Evolutionary conservation across 768 basidiomycete species (phyloP), one percentile per base, ranked within the genome.

Genomic region (Naganishia vaughanmartiniae): DNA sequence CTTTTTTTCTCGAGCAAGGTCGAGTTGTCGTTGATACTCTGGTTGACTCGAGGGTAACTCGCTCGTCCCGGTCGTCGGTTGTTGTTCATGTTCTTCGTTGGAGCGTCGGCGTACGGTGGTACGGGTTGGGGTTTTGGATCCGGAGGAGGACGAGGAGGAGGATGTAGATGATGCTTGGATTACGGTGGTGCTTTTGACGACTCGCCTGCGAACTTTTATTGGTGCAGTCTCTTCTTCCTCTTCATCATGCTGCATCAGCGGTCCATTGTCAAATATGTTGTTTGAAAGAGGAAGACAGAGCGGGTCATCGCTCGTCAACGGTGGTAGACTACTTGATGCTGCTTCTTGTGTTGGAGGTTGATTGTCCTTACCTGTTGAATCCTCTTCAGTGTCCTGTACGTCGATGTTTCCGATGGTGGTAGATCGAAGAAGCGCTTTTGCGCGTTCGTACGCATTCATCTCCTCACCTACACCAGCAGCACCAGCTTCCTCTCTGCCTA

Each of bases 231-330:
- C 60, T 17, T 33, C 34, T 17, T 63, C 60, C 14, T 42, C 42
- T 42, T 42, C 42, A 7, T 39, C 57, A 6, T 58, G 34, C 34
- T 4, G 21, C 17, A 36, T 58, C 34, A 17, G 34, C 34, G 1
- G 34, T 21, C 11, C 12, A 14, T 2, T 7, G 1, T 56, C 55
- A 33, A 33, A 55, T 24, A 6, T 42, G 15, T 9, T 42, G 42
- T 42, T 42, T 42, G 42, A 42, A 42, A 42, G 42, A 42, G 42
- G 55, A 12, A 58, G 33, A 21, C 30, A 15, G 34, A 58, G 30
- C 60, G 60, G 60, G 19, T 63, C 60, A 24, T n/a, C 30, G 24
- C 21, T n/a, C 24, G 60, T 63, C 24, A 63, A 42, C 30, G 60
- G 42, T n/a, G 60, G 60, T 24, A 63, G 30, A 46, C 60, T 63